phyloP scores from a whole-genome alignment of 2,329 filamentous ascomycete genomes.

The Phaeosphaeria sp. region DNA sequence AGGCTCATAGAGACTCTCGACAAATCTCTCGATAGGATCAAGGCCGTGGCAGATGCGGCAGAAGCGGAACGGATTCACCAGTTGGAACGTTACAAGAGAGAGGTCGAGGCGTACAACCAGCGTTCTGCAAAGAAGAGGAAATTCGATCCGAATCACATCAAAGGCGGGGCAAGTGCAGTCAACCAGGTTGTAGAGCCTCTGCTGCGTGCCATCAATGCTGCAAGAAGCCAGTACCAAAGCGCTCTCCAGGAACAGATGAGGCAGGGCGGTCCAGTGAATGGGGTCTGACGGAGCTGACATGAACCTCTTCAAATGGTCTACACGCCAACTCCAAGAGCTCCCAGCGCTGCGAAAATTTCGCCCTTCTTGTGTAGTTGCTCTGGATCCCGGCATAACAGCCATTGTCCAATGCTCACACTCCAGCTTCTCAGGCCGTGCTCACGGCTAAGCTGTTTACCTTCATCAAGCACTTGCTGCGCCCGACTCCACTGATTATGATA shows the following conservation, averaged over 20 bases:
- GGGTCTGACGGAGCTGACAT: conserved; percentile 3
- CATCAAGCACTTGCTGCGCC: no score
- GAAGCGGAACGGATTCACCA: conserved; percentile 74
- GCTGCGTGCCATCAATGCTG: conserved; percentile 72
- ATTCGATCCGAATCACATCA: conserved; percentile 71
- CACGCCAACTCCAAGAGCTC: no score
- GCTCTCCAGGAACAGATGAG: conserved; percentile 68
- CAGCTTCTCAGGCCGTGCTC: no score
- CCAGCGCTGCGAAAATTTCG: no score
- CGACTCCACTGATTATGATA: no score
- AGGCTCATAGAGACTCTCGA: conserved; percentile 83
- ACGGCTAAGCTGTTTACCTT: no score
- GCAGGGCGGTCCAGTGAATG: conserved; percentile 12
- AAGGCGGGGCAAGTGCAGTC: conserved; percentile 79
- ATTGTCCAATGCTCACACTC: no score
- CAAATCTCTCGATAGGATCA: conserved; percentile 78
- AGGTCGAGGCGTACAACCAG: conserved; percentile 74
- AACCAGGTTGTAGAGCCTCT: conserved; percentile 78
- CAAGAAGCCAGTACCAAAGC: conserved; percentile 73
- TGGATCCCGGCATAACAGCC: background rate
- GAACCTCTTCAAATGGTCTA: no score
- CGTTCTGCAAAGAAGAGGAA: conserved; percentile 76
- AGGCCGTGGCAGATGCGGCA: conserved; percentile 79
- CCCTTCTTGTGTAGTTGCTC: no score
- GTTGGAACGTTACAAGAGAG: conserved; percentile 70